These are phyloP conservation scores for Vanrija sp. DNA, from an alignment of 1,284 basidiomycete genomes.

Conservation along the genomic window DNA sequence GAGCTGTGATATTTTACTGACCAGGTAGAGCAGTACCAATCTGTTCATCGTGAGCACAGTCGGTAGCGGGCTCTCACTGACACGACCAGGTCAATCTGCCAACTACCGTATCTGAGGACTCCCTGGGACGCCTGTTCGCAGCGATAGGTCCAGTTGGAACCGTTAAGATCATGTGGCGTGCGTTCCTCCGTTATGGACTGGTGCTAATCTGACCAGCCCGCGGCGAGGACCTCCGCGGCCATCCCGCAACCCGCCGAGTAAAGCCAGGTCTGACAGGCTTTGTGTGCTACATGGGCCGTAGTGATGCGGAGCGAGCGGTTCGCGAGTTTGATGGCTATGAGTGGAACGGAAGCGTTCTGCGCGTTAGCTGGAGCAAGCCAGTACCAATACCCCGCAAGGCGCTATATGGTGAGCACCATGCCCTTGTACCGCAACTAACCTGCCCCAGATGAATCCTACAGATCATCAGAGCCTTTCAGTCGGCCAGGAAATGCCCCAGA, in stretches of 20 bases:
- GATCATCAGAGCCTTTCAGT: too few relatives aligned
- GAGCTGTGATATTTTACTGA: background rate
- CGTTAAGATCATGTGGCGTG: conserved; percentile 92
- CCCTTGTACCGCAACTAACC: background rate
- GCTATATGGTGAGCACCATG: conserved; percentile 66
- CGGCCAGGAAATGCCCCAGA: too few relatives aligned
- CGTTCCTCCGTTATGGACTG: conserved; percentile 33
- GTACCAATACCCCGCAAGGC: conserved; percentile 76
- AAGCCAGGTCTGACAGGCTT: conserved; percentile 82
- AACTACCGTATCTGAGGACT: conserved; percentile 72
- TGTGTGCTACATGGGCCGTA: conserved; percentile 89
- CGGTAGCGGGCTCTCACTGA: background rate
- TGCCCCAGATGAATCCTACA: too few relatives aligned
- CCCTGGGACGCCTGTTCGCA: conserved; percentile 80
- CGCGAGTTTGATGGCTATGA: conserved; percentile 83
- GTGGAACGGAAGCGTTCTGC: conserved; percentile 79
- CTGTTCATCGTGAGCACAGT: conserved; percentile 67
- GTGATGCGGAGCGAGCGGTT: conserved; percentile 81
- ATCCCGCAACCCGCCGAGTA: conserved; percentile 46
- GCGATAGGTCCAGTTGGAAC: conserved; percentile 54
- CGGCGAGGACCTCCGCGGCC: too few relatives aligned
- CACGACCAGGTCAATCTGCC: conserved; percentile 62
- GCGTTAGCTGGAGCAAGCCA: conserved; percentile 93
- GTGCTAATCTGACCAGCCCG: background rate
- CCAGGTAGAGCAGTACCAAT: conserved; percentile 70